Evolutionary conservation across 495 filamentous ascomycete genomes (phyloP).

Genomic region (Xylaria curta): DNA sequence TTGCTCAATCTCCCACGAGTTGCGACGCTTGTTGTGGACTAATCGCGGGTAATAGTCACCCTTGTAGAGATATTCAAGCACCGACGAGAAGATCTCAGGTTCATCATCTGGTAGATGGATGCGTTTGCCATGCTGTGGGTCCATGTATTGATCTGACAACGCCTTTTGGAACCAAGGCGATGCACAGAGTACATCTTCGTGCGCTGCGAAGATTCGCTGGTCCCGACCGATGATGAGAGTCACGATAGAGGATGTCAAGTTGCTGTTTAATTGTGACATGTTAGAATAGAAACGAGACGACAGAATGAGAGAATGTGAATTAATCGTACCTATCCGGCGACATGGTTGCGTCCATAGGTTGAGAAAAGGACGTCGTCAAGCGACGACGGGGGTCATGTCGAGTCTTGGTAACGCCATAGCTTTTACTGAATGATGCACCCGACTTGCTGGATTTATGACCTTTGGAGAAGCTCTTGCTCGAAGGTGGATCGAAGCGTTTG

Average conservation of each 20-base stretch:
- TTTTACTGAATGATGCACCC: slow-evolving; percentile 54
- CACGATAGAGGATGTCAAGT: slow-evolving; percentile 73
- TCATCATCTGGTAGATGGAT: slow-evolving; percentile 84
- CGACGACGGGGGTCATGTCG: slow-evolving; percentile 52
- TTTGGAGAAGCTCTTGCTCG: slow-evolving; percentile 54
- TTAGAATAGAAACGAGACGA: slow-evolving; percentile 7
- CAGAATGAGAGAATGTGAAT: not conserved
- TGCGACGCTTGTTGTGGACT: slow-evolving; percentile 69
- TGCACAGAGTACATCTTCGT: slow-evolving; percentile 79
- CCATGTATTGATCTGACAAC: slow-evolving; percentile 67
- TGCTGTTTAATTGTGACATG: slow-evolving; percentile 45
- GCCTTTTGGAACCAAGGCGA: slow-evolving; percentile 77
- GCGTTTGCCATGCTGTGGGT: slow-evolving; percentile 64
- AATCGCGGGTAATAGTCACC: slow-evolving; percentile 88
- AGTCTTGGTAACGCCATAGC: slow-evolving; percentile 52
- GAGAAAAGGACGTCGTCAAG: slow-evolving; percentile 45
- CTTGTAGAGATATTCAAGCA: slow-evolving; percentile 91
- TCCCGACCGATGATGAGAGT: slow-evolving; percentile 80
- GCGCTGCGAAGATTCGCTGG: slow-evolving; percentile 85
- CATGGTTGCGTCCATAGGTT: slow-evolving; percentile 33
- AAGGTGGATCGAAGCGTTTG: slow-evolving; percentile 47
- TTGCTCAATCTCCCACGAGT: slow-evolving; percentile 76
- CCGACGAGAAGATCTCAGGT: slow-evolving; percentile 86
- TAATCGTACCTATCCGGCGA: slow-evolving; percentile 42
- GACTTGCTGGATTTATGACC: slow-evolving; percentile 48